Percentiles rank a stretch among this genome's conserved stretches.
Conservation (phyloP, 148 eudicot species). For the Chenopodium suecicum region DNA sequence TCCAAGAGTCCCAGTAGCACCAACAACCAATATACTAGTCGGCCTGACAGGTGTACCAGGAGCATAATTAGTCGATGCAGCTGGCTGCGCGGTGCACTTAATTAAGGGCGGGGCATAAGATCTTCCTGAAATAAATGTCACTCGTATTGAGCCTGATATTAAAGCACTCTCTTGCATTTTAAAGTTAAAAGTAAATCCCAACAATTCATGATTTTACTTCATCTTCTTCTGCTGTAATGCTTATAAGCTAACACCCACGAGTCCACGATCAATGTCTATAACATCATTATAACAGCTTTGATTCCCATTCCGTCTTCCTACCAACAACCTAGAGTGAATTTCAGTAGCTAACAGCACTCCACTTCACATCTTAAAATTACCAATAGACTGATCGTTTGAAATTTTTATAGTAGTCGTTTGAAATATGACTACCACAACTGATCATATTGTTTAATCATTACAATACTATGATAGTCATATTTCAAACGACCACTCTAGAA, state of each 20-base stretch:
- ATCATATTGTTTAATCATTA: too few species aligned
- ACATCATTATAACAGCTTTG: not conserved
- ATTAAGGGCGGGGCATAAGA: slow-evolving; percentile 39
- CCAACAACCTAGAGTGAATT: not conserved
- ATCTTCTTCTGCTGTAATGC: not conserved
- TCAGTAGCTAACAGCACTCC: not conserved
- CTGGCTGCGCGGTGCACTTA: slow-evolving; percentile 51
- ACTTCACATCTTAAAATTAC: not conserved
- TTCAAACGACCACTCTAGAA: too few species aligned
- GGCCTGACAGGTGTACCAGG: slow-evolving; percentile 96
- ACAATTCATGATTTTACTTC: not conserved
- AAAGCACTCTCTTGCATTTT: not conserved
- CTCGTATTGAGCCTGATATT: not conserved
- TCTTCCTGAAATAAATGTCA: slow-evolving; percentile 35
- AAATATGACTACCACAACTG: too few species aligned
- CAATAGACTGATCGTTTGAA: not conserved
- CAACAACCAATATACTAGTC: slow-evolving; percentile 91
- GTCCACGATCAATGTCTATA: not conserved
- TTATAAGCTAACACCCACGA: not conserved
- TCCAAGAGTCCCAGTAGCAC: slow-evolving; percentile 95
- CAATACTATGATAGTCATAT: too few species aligned
- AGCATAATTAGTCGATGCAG: slow-evolving; percentile 69
- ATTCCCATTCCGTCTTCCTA: not conserved
- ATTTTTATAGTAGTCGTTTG: too few species aligned
- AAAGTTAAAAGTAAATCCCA: not conserved